Percentiles rank a stretch among this genome's conserved stretches.
phyloP scores from a whole-genome alignment of 2,329 filamentous ascomycete species.

The Aspergillus fructus region DNA sequence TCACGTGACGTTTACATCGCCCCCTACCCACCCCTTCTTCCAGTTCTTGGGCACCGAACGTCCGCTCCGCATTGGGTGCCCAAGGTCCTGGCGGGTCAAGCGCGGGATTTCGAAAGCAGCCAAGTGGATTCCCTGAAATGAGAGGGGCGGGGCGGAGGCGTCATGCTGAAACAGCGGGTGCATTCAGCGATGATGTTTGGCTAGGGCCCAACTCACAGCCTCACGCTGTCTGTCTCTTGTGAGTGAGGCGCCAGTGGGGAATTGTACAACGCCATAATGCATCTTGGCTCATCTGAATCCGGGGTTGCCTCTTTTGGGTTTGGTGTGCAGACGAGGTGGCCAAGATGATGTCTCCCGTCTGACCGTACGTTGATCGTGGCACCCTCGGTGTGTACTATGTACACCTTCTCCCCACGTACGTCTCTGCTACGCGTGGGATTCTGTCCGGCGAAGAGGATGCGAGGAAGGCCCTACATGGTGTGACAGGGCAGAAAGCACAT shows the following conservation, averaged over 20 bases:
- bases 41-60: background rate
- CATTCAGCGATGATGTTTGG: background rate
- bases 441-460: background rate
- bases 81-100: background rate
- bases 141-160: background rate
- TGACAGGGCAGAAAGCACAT: background rate
- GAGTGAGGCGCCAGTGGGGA: background rate
- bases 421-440: background rate
- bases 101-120: background rate
- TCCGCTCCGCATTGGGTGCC: slow-evolving; percentile 1
- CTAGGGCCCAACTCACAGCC: background rate
- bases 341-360: background rate
- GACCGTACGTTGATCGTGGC: background rate
- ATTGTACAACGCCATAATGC: background rate
- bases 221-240: background rate
- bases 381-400: no score
- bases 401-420: background rate
- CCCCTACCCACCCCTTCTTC: background rate
- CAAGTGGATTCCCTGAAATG: background rate
- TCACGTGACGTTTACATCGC: slow-evolving; percentile 5
- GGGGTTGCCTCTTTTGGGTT: background rate
- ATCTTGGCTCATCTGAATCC: background rate
- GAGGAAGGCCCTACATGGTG: background rate
- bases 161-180: background rate
- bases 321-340: no score